phyloP scores from a whole-genome alignment of 768 basidiomycete species.

The Cantharellus anzutake region DNA sequence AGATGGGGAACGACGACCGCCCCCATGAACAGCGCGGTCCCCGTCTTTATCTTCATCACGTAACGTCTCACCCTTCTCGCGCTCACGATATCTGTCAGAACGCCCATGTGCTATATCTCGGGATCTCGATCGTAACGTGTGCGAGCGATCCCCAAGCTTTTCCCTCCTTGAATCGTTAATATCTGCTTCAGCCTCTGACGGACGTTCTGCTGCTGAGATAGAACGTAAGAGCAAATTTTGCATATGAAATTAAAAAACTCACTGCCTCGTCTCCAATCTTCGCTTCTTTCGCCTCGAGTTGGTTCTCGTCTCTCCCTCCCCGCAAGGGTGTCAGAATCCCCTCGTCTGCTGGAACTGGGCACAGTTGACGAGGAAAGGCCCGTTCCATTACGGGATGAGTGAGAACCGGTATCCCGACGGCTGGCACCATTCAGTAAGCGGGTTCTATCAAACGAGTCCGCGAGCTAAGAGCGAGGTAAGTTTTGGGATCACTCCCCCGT shows the following conservation, averaged over 20 bases:
- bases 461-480: conserved; percentile 31
- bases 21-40: background rate
- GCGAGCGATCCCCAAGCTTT: background rate
- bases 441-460: conserved; percentile 69
- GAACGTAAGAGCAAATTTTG: too few relatives aligned
- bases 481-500: background rate
- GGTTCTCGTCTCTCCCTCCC: conserved; percentile 38
- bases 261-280: conserved; percentile 73
- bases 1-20: conserved; percentile 16
- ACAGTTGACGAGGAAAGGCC: conserved; percentile 1
- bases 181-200: background rate
- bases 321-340: conserved; percentile 24
- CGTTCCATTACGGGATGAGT: background rate
- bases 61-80: background rate
- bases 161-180: background rate
- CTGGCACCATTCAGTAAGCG: conserved; percentile 23
- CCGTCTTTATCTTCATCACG: background rate
- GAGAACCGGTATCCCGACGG: conserved; percentile 5
- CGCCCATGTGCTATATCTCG: background rate
- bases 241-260: too few relatives aligned
- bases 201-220: too few relatives aligned
- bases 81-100: background rate
- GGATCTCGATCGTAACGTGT: background rate
- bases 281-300: conserved; percentile 53
- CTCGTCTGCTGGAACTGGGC: conserved; percentile 36